Percentiles rank a stretch among this genome's conserved stretches.
Evolutionary conservation across 1,284 basidiomycete species (phyloP).

Genomic region (Ustilago trichophora): DNA sequence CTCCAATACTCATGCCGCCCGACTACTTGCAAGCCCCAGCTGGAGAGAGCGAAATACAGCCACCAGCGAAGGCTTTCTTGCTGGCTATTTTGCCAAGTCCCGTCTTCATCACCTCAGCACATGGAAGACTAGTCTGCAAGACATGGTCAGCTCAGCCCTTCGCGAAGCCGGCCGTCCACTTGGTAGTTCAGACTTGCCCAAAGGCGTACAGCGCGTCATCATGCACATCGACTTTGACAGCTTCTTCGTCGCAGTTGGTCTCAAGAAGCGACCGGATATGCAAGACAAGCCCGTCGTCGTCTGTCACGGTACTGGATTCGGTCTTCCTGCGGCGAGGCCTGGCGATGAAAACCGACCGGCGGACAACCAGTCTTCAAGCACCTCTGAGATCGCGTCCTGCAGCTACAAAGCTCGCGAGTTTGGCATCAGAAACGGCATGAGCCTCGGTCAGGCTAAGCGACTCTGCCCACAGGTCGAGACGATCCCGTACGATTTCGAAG

Average conservation of each 20-base stretch:
- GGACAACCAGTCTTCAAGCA: conserved; percentile 51
- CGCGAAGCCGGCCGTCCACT: conserved; percentile 76
- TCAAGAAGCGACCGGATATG: conserved; percentile 55
- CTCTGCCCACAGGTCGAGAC: conserved; percentile 71
- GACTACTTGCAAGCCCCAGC: conserved; percentile 51
- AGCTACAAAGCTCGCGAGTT: conserved; percentile 90
- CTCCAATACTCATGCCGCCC: conserved; percentile 53
- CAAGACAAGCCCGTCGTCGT: conserved; percentile 80
- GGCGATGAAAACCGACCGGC: conserved; percentile 32
- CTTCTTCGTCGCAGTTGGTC: conserved; percentile 79
- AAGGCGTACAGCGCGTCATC: conserved; percentile 64
- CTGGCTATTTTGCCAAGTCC: conserved; percentile 88
- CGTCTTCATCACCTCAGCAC: conserved; percentile 88
- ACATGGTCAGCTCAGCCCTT: conserved; percentile 74
- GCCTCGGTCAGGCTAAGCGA: conserved; percentile 69
- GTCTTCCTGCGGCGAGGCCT: conserved; percentile 21
- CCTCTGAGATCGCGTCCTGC: conserved; percentile 84
- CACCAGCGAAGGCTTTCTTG: conserved; percentile 81
- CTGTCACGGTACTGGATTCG: conserved; percentile 76
- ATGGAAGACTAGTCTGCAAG: conserved; percentile 89
- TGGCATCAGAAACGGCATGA: conserved; percentile 94
- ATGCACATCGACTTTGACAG: conserved; percentile 78
- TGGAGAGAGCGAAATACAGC: conserved; percentile 91
- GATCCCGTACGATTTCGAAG: conserved; percentile 88
- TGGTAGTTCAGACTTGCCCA: conserved; percentile 69